These are phyloP conservation scores for Sparassis latifolia DNA, from an alignment of 1,284 basidiomycete species.

Conservation along the genomic window DNA sequence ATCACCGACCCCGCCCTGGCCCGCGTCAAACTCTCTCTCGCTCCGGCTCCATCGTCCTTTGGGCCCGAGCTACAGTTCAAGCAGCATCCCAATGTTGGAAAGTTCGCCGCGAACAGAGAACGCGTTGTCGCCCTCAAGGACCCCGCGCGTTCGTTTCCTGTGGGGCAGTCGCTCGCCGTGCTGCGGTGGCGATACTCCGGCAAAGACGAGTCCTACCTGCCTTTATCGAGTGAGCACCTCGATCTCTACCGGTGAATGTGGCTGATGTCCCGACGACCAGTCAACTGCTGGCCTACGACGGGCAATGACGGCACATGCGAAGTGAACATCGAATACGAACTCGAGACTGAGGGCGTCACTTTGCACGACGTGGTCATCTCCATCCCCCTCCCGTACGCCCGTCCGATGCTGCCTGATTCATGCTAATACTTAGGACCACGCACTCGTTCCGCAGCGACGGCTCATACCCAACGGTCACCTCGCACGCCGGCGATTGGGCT, in stretches of 20 bases:
- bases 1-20: constrained; percentile 76
- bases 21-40: constrained; percentile 71
- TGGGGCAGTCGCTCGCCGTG: constrained; percentile 82
- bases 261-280: constrained; percentile 30
- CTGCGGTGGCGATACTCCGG: constrained; percentile 90
- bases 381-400: constrained; percentile 84
- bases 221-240: constrained; percentile 72
- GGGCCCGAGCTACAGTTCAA: constrained; percentile 85
- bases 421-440: constrained; percentile 4
- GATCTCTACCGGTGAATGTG: constrained; percentile 3
- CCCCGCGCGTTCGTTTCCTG: constrained; percentile 76
- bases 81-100: constrained; percentile 93
- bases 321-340: constrained; percentile 95
- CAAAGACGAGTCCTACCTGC: constrained; percentile 89
- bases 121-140: constrained; percentile 85
- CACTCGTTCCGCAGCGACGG: constrained; percentile 45
- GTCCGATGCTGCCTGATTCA: constrained; percentile 1
- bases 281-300: constrained; percentile 95
- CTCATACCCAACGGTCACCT: constrained; percentile 81
- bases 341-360: constrained; percentile 77
- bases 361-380: constrained; percentile 85
- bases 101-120: constrained; percentile 67
- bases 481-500: constrained; percentile 74
- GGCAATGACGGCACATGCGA: constrained; percentile 87
- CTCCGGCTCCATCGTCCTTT: constrained; percentile 57